These are phyloP conservation scores for Penicillium macrosclerotiorum DNA, from an alignment of 495 filamentous ascomycete species.

Conservation along the genomic window DNA sequence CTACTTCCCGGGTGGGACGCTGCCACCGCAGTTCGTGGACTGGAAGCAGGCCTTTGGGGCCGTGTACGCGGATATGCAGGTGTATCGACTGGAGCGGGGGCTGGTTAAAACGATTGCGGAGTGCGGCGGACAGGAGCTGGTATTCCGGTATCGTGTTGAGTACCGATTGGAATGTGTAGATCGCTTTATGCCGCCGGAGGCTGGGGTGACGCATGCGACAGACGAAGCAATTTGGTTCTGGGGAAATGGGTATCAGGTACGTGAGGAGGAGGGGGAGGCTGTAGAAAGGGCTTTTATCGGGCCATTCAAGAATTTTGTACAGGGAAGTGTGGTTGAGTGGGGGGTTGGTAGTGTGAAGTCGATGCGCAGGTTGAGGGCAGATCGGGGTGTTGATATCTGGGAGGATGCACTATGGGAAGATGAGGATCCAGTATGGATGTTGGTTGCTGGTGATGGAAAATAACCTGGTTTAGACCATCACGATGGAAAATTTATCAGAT, in stretches of 20 bases:
- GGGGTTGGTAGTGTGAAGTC: neutral
- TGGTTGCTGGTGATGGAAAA: too few relatives aligned
- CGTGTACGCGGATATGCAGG: neutral
- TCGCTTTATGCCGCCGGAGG: neutral
- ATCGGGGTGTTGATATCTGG: neutral
- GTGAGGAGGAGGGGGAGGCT: neutral
- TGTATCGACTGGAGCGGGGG: neutral
- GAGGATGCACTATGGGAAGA: neutral
- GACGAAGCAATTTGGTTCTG: neutral
- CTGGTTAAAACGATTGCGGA: neutral
- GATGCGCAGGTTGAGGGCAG: neutral
- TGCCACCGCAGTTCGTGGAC: neutral
- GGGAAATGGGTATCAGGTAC: neutral
- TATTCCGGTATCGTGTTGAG: neutral
- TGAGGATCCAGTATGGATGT: too few relatives aligned
- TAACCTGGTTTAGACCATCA: too few relatives aligned
- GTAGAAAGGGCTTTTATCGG: neutral
- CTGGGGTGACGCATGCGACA: neutral
- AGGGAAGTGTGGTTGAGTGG: neutral
- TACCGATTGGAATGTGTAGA: neutral
- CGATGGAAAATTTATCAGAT: too few relatives aligned
- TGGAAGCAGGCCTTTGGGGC: neutral
- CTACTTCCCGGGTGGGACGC: neutral
- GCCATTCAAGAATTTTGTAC: neutral
- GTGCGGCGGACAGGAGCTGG: neutral